A percentile compares a stretch with the other conserved stretches of the same genome.
Evolutionary conservation across 805 yeast genomes (phyloP).

Genomic region (Barnettozyma vustinii): DNA sequence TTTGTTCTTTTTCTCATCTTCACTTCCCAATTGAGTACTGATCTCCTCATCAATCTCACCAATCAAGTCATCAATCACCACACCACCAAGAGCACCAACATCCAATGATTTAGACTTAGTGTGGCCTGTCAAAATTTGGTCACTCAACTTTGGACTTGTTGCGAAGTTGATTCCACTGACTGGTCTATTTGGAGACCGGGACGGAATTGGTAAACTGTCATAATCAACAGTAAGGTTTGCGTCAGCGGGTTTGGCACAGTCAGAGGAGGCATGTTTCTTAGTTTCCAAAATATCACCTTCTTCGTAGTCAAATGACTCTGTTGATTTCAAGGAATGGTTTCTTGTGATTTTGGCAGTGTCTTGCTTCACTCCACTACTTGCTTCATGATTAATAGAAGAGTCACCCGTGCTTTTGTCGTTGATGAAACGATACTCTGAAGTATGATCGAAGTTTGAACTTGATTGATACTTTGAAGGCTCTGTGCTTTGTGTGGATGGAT

Average conservation of each 20-base stretch:
- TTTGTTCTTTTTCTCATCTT: not conserved
- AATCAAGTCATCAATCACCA: slow-evolving; percentile 11
- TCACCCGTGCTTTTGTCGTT: not conserved
- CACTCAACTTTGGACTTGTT: not conserved
- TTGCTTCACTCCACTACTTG: not conserved
- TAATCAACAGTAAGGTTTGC: not conserved
- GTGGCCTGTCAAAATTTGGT: slow-evolving; percentile 4
- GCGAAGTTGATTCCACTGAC: slow-evolving; percentile 9
- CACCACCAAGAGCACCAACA: not conserved
- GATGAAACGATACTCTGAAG: not conserved
- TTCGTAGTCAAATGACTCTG: slow-evolving; percentile 20
- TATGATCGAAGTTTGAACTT: not conserved
- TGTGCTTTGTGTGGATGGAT: slow-evolving; percentile 2
- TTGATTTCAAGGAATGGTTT: slow-evolving; percentile 4
- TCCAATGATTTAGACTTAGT: slow-evolving; percentile 1
- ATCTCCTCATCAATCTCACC: slow-evolving; percentile 11
- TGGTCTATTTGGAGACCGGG: slow-evolving; percentile 27
- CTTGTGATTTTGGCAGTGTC: not conserved
- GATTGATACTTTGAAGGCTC: not conserved
- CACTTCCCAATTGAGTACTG: not conserved
- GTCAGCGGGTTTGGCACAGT: not conserved
- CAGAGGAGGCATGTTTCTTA: not conserved
- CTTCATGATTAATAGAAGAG: not conserved
- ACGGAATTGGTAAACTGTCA: slow-evolving; percentile 20
- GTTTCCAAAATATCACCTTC: slow-evolving; percentile 8